Percentiles rank a stretch among this genome's conserved stretches.
These are phyloP conservation scores for Chlorella variabilis DNA, from an alignment of 163 green algal genomes.

Conservation along the genomic window DNA sequence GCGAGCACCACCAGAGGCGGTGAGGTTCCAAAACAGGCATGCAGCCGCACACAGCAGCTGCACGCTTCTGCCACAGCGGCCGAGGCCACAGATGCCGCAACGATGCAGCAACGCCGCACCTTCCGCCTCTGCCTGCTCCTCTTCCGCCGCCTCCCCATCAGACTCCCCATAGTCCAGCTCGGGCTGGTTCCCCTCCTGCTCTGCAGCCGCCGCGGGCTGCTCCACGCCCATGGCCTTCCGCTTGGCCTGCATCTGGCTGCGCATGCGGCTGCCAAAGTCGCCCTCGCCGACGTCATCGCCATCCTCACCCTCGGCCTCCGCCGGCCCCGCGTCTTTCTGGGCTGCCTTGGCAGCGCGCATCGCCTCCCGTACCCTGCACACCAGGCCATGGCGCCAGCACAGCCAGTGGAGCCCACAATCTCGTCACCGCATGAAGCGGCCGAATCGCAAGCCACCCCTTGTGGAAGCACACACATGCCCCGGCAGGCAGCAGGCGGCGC, in stretches of 20 bases:
- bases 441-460: no score
- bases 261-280: conserved; percentile 60
- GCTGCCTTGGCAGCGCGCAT: conserved; percentile 51
- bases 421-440: no score
- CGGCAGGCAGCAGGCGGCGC: conserved; percentile 26
- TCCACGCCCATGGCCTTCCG: conserved; percentile 45
- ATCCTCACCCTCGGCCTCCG: conserved; percentile 4
- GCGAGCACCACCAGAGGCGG: no score
- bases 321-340: conserved; percentile 3
- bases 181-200: not conserved
- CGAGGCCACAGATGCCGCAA: no score
- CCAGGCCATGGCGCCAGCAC: no score
- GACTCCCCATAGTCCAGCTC: conserved; percentile 31
- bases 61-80: no score
- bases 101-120: conserved; percentile 5
- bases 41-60: no score
- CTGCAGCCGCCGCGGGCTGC: conserved; percentile 8
- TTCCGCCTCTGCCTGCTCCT: conserved; percentile 34
- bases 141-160: conserved; percentile 14
- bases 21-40: no score
- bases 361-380: conserved; percentile 41
- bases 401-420: not conserved
- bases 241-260: conserved; percentile 40
- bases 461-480: not conserved
- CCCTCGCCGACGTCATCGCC: conserved; percentile 7